A percentile compares a stretch with the other conserved stretches of the same genome.
Conservation (phyloP, 2,329 filamentous ascomycete genomes). For the Cladosporium oxysporum region DNA sequence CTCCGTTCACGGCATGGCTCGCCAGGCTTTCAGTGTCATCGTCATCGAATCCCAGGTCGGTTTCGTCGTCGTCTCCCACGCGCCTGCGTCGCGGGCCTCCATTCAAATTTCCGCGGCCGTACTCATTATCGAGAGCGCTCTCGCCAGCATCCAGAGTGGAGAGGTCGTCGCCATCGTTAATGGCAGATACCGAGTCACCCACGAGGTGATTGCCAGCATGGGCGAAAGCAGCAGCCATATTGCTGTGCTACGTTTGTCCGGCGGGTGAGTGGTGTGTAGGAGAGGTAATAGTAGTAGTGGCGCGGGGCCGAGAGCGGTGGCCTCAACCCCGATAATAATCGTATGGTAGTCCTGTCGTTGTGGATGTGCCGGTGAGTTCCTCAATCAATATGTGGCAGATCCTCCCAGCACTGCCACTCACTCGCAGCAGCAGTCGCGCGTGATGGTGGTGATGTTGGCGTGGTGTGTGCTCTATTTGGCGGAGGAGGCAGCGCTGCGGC, state of each 20-base stretch:
- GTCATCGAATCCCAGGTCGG: constrained; percentile 80
- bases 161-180: constrained; percentile 78
- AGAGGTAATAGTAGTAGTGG: constrained; percentile 12
- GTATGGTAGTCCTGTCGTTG: constrained; percentile 18
- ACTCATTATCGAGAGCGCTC: constrained; percentile 70
- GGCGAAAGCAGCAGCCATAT: constrained; percentile 90
- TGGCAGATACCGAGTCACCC: constrained; percentile 79
- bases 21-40: constrained; percentile 67
- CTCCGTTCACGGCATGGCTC: constrained; percentile 78
- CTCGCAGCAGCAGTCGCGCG: constrained; percentile 10
- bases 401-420: constrained; percentile 5
- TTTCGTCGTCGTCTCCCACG: constrained; percentile 86
- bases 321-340: constrained; percentile 17
- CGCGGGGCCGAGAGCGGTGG: constrained; percentile 20
- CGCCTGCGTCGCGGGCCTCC: constrained; percentile 64
- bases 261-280: background rate
- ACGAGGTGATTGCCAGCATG: constrained; percentile 85
- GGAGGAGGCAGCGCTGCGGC: background rate
- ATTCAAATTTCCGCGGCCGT: constrained; percentile 59
- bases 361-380: background rate
- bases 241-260: constrained; percentile 1
- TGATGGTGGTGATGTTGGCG: background rate
- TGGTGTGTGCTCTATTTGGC: constrained; percentile 12
- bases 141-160: constrained; percentile 61
- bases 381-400: background rate